A percentile compares a stretch with the other conserved stretches of the same genome.
These are phyloP conservation scores for Diaporthe ilicicola DNA, from an alignment of 2,329 filamentous ascomycete genomes.

Conservation along the genomic window DNA sequence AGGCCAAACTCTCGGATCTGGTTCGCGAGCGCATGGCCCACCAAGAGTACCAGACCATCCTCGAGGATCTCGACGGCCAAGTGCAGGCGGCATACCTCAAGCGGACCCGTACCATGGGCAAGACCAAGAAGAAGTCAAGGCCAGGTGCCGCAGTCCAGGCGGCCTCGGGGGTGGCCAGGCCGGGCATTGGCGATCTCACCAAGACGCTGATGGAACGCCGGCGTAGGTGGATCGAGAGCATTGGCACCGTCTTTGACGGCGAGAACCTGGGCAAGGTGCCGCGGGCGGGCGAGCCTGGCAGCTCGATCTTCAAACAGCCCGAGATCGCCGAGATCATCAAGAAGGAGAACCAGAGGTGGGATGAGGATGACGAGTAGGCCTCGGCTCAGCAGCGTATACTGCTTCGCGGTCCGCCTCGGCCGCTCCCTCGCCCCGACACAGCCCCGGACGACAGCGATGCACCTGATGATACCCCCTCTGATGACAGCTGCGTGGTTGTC, in stretches of 20 bases:
- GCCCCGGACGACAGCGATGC: background rate
- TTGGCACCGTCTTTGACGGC: constrained; percentile 89
- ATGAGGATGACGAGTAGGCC: constrained; percentile 77
- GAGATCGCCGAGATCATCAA: constrained; percentile 79
- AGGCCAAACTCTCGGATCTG: constrained; percentile 84
- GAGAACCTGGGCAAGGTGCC: constrained; percentile 80
- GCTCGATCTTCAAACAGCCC: constrained; percentile 76
- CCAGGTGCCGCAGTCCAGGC: constrained; percentile 73
- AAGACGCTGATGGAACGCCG: constrained; percentile 92
- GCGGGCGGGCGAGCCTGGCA: constrained; percentile 67
- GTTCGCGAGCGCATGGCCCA: constrained; percentile 93
- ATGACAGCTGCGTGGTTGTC: background rate
- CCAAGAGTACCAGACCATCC: constrained; percentile 96
- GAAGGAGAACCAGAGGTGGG: constrained; percentile 82
- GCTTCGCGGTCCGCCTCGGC: background rate
- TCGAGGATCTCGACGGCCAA: constrained; percentile 94
- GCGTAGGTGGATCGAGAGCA: constrained; percentile 87
- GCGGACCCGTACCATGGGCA: constrained; percentile 91
- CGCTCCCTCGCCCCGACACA: background rate
- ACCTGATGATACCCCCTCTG: background rate
- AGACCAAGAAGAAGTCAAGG: constrained; percentile 89
- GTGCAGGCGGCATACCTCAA: constrained; percentile 96
- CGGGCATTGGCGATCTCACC: constrained; percentile 89
- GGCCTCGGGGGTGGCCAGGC: constrained; percentile 71
- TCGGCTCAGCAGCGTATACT: background rate